These are phyloP conservation scores for Coemansia brasiliensis DNA, from an alignment of 192 early-diverging fungal species.

Conservation along the genomic window DNA sequence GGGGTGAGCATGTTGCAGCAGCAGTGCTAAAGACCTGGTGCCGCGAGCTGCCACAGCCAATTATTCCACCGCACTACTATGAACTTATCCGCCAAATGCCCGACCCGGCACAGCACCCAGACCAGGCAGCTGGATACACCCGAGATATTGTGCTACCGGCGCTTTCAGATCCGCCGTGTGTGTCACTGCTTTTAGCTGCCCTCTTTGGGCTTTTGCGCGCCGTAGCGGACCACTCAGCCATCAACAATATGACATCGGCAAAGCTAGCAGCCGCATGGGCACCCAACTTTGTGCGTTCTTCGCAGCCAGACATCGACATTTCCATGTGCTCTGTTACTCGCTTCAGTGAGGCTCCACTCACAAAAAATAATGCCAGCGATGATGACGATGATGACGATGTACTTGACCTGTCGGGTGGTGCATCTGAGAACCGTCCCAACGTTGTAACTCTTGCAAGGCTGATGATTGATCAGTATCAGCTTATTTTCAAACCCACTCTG, in stretches of 20 bases:
- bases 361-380: background rate
- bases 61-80: constrained; percentile 67
- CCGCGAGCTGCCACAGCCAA: constrained; percentile 75
- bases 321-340: constrained; percentile 54
- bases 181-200: constrained; percentile 59
- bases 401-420: constrained; percentile 18
- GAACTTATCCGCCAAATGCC: constrained; percentile 59
- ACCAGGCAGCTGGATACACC: constrained; percentile 34
- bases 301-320: constrained; percentile 52
- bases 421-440: constrained; percentile 43
- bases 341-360: constrained; percentile 9
- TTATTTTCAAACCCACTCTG: constrained; percentile 47
- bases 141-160: constrained; percentile 49
- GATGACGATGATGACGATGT: constrained; percentile 34
- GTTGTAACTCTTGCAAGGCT: constrained; percentile 44
- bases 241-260: constrained; percentile 82
- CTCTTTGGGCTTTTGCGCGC: constrained; percentile 72
- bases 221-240: constrained; percentile 63
- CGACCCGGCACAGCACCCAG: constrained; percentile 25
- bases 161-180: constrained; percentile 55
- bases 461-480: constrained; percentile 55
- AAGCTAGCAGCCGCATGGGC: constrained; percentile 85
- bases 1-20: constrained; percentile 80
- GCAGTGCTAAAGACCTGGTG: constrained; percentile 83
- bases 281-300: constrained; percentile 76